phyloP scores from a whole-genome alignment of 495 filamentous ascomycete genomes.

The Darksidea phi region DNA sequence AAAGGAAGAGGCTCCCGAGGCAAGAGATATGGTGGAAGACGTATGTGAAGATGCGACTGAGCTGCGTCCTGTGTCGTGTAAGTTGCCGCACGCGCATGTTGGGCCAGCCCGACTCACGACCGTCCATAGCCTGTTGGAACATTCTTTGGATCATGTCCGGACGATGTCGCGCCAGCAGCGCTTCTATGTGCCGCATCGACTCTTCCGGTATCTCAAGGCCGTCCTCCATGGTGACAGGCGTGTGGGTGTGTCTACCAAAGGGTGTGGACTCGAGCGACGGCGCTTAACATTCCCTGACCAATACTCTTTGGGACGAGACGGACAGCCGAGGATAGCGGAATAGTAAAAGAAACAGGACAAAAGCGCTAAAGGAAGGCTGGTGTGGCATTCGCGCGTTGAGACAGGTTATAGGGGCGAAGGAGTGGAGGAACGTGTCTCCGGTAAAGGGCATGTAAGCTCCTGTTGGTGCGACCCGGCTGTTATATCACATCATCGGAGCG shows the following conservation, averaged over 20 bases:
- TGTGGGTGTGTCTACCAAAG: neutral
- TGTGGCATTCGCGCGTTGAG: neutral
- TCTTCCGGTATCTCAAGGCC: constrained; percentile 24
- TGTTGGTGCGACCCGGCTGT: constrained; percentile 25
- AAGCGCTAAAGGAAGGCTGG: neutral
- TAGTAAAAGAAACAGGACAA: neutral
- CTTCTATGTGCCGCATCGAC: constrained; percentile 30
- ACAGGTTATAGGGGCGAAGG: neutral
- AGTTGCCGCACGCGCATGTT: neutral
- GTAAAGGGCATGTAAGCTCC: constrained; percentile 2
- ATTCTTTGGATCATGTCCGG: constrained; percentile 31
- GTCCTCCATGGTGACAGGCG: constrained; percentile 21
- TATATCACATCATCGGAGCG: constrained; percentile 32
- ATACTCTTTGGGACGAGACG: neutral
- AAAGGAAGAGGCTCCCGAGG: neutral
- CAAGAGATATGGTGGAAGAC: neutral
- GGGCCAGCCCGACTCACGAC: constrained; percentile 5
- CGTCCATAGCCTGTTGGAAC: constrained; percentile 29
- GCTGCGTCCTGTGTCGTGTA: constrained; percentile 14
- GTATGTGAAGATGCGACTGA: constrained; percentile 16
- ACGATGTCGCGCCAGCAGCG: constrained; percentile 24
- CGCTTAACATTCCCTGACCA: constrained; percentile 6
- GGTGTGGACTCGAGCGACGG: neutral
- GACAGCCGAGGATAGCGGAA: neutral
- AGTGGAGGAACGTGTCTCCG: constrained; percentile 3